Evolutionary conservation across 2,329 filamentous ascomycete species (phyloP).

Genomic region (Clonostachys rosea): DNA sequence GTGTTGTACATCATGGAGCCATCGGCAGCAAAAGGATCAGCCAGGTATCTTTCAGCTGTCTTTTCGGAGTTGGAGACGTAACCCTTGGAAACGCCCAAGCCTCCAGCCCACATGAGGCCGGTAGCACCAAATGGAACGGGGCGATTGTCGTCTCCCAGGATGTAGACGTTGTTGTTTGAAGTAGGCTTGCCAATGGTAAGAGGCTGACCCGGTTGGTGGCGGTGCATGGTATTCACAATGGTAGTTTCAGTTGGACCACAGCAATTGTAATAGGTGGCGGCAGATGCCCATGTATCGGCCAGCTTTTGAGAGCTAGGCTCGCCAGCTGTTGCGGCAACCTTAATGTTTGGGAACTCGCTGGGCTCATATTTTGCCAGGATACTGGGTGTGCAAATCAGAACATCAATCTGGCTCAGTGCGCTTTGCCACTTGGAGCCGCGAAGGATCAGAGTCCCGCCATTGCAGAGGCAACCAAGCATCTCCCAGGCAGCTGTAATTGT

Average conservation of each 20-base stretch:
- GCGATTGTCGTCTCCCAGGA: slow-evolving; percentile 29
- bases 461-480: slow-evolving; percentile 40
- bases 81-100: slow-evolving; percentile 39
- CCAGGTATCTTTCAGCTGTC: slow-evolving; percentile 34
- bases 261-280: slow-evolving; percentile 5
- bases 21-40: slow-evolving; percentile 31
- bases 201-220: slow-evolving; percentile 27
- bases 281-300: slow-evolving; percentile 5
- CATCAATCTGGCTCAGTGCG: slow-evolving; percentile 16
- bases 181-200: slow-evolving; percentile 41
- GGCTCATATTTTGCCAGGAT: slow-evolving; percentile 34
- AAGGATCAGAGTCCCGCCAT: slow-evolving; percentile 40
- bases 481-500: slow-evolving; percentile 40
- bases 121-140: slow-evolving; percentile 34
- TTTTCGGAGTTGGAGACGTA: slow-evolving; percentile 41
- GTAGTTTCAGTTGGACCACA: slow-evolving; percentile 29
- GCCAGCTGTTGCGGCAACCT: slow-evolving; percentile 5
- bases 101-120: slow-evolving; percentile 43
- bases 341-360: slow-evolving; percentile 22
- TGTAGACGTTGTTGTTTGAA: slow-evolving; percentile 44
- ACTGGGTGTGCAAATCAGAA: slow-evolving; percentile 38
- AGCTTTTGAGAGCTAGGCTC: slow-evolving; percentile 5
- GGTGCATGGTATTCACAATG: slow-evolving; percentile 42
- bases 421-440: slow-evolving; percentile 29
- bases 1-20: slow-evolving; percentile 38